Evolutionary conservation across 1,284 basidiomycete species (phyloP).

Genomic region (Trametes hirsuta): DNA sequence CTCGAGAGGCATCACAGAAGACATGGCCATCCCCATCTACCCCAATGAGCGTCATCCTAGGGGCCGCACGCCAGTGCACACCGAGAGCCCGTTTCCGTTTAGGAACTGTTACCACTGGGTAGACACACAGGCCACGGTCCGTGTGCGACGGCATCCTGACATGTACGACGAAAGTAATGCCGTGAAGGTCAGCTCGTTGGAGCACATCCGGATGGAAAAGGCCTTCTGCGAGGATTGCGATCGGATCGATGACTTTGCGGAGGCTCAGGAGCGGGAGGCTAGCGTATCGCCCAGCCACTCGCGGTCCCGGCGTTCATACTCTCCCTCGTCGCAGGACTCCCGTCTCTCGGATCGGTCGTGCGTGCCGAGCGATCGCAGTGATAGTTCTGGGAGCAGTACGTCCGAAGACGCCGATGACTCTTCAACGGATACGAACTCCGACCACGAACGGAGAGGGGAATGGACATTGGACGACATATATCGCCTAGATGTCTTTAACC

Average conservation of each 20-base stretch:
- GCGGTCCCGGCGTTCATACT: not conserved
- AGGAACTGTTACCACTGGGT: constrained; percentile 14
- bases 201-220: not conserved
- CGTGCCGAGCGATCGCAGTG: not conserved
- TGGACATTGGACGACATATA: too few relatives aligned
- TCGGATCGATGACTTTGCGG: not conserved
- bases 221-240: not conserved
- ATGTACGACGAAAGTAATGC: constrained; percentile 3
- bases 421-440: too few relatives aligned
- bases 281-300: too few relatives aligned
- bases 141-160: constrained; percentile 2
- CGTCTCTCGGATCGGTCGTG: not conserved
- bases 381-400: too few relatives aligned
- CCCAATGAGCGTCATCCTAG: constrained; percentile 1
- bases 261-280: not conserved
- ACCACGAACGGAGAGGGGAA: too few relatives aligned
- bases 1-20: not conserved
- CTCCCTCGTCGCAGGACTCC: constrained; percentile 1
- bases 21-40: constrained; percentile 14
- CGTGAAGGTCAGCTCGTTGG: not conserved
- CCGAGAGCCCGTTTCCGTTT: constrained; percentile 7
- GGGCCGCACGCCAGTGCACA: not conserved
- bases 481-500: not conserved
- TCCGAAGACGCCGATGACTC: too few relatives aligned
- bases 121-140: not conserved